Evolutionary conservation across 176 grass and related monocot species (phyloP).

Genomic region (Hyparrhenia diplandra): DNA sequence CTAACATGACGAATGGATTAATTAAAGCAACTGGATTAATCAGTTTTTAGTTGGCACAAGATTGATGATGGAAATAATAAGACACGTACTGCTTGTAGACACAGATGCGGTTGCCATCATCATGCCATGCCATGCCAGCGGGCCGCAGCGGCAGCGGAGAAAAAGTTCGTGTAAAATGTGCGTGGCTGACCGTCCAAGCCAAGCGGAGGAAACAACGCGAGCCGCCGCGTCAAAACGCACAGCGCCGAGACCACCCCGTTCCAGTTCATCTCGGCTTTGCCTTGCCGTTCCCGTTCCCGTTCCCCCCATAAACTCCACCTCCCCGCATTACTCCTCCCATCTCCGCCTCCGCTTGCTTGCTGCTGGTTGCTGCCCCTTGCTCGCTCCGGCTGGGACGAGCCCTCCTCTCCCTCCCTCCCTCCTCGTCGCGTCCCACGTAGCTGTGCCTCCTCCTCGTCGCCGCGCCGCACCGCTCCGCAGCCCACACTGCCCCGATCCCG

Average conservation of each 20-base stretch:
- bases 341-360: not conserved
- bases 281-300: conserved; percentile 1
- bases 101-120: not conserved
- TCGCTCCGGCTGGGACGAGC: not conserved
- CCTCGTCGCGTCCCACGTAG: conserved; percentile 10
- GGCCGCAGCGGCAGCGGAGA: not conserved
- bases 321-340: conserved; percentile 21
- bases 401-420: not conserved
- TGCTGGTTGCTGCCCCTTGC: not conserved
- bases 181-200: conserved; percentile 32
- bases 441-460: not conserved
- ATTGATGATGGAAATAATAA: not conserved
- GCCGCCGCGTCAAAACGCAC: conserved; percentile 18
- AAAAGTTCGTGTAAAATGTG: conserved; percentile 28
- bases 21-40: not conserved
- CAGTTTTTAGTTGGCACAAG: not conserved
- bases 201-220: conserved; percentile 24
- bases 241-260: too few relatives aligned
- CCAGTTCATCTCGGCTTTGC: not conserved
- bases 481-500: not conserved
- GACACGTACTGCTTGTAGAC: not conserved
- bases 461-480: not conserved
- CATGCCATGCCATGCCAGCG: not conserved
- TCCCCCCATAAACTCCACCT: conserved; percentile 28
- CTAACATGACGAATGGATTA: not conserved